Conservation (phyloP, 495 filamentous ascomycete species). For the Stereocaulon alpinum region DNA sequence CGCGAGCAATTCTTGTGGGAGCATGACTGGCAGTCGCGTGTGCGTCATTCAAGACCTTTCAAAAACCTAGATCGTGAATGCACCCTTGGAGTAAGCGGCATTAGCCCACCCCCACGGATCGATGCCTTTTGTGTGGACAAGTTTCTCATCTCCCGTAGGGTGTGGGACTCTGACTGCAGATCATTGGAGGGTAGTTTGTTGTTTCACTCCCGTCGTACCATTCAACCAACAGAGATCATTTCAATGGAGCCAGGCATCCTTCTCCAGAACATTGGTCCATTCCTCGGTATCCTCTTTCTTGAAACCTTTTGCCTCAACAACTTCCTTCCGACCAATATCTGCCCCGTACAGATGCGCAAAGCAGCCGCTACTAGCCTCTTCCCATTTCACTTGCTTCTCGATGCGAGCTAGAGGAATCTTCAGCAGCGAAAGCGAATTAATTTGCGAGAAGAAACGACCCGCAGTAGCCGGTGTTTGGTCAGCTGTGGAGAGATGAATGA, state of each 20-base stretch:
- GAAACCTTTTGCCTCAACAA: constrained; percentile 1
- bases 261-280: background rate
- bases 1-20: too few relatives aligned
- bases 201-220: too few relatives aligned
- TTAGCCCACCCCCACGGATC: too few relatives aligned
- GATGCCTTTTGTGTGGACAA: too few relatives aligned
- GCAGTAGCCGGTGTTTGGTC: constrained; percentile 41
- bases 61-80: too few relatives aligned
- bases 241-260: constrained; percentile 6
- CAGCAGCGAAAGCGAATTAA: constrained; percentile 32
- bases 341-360: constrained; percentile 10
- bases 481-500: constrained; percentile 41
- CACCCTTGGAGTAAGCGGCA: too few relatives aligned
- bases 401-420: constrained; percentile 33
- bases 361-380: constrained; percentile 17
- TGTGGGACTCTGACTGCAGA: too few relatives aligned
- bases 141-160: too few relatives aligned
- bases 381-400: constrained; percentile 35
- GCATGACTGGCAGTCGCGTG: too few relatives aligned
- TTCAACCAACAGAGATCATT: too few relatives aligned
- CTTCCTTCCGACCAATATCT: background rate
- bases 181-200: too few relatives aligned
- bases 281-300: background rate
- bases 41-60: too few relatives aligned
- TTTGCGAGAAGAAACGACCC: constrained; percentile 35